Evolutionary conservation across 2,329 filamentous ascomycete species (phyloP).

Genomic region (Decorospora gaudefroyi): DNA sequence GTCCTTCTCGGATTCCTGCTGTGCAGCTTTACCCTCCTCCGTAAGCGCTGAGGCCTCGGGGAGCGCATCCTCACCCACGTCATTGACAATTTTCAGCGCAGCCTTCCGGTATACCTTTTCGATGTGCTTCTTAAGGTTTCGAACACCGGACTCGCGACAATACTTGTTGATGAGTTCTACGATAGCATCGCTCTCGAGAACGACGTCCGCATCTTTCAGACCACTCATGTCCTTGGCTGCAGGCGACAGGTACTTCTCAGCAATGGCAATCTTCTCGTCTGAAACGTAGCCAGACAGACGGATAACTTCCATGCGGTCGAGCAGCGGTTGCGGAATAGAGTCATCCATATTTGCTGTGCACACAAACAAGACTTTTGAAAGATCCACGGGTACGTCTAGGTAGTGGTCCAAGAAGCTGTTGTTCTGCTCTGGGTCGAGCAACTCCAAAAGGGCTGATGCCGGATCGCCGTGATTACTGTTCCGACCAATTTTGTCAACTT

Average conservation of each 20-base stretch:
- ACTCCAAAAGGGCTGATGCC: constrained; percentile 86
- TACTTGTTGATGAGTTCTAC: constrained; percentile 98
- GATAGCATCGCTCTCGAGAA: constrained; percentile 82
- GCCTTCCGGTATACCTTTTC: constrained; percentile 99
- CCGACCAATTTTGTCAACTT: constrained; percentile 96
- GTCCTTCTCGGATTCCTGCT: constrained; percentile 72
- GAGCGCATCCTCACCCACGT: constrained; percentile 82
- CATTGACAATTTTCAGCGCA: constrained; percentile 93
- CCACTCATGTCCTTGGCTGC: constrained; percentile 94
- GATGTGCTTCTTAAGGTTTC: constrained; percentile 98
- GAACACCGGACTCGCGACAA: constrained; percentile 93
- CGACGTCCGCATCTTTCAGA: constrained; percentile 86
- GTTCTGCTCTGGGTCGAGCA: constrained; percentile 97
- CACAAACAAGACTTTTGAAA: constrained; percentile 97
- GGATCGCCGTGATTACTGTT: constrained; percentile 91
- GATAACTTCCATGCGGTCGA: constrained; percentile 98
- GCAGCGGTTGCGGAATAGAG: constrained; percentile 88
- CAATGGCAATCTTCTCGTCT: constrained; percentile 99
- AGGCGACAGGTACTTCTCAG: constrained; percentile 87
- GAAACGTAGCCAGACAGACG: constrained; percentile 94
- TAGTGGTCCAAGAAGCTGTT: constrained; percentile 97
- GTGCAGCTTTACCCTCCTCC: constrained; percentile 78
- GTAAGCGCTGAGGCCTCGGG: constrained; percentile 82
- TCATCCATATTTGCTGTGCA: constrained; percentile 99
- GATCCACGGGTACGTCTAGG: constrained; percentile 95